Conservation (phyloP, 2,329 filamentous ascomycete genomes). For the Leptographium procerum region DNA sequence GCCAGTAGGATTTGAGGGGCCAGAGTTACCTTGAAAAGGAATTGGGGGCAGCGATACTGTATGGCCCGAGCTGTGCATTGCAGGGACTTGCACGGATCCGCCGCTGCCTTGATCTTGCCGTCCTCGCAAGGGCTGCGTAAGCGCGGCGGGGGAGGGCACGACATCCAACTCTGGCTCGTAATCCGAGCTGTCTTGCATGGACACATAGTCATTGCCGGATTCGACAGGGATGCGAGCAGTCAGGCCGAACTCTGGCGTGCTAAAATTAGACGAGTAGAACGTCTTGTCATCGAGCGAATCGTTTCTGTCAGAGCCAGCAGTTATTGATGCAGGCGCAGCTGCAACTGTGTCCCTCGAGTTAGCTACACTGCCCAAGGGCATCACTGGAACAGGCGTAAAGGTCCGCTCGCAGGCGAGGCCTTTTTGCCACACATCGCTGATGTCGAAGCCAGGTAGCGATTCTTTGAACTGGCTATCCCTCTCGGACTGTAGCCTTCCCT, state of each 20-base stretch:
- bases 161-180: constrained; percentile 21
- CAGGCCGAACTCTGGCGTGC: constrained; percentile 52
- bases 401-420: constrained; percentile 62
- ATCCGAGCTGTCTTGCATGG: constrained; percentile 25
- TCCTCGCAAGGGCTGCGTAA: neutral
- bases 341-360: neutral
- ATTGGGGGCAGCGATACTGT: neutral
- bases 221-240: constrained; percentile 37
- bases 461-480: constrained; percentile 34
- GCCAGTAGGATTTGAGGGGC: neutral
- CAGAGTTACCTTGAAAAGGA: neutral
- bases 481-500: constrained; percentile 47
- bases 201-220: constrained; percentile 24
- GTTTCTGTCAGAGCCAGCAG: constrained; percentile 32
- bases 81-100: neutral
- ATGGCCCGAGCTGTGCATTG: neutral
- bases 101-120: neutral
- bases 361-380: neutral
- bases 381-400: constrained; percentile 38
- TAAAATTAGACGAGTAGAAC: constrained; percentile 90
- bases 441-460: constrained; percentile 52
- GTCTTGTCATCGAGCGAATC: constrained; percentile 89
- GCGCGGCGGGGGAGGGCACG: constrained; percentile 2
- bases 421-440: constrained; percentile 60
- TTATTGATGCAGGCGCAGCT: neutral